Conservation (phyloP, 192 early-diverging fungal species). For the Backusella macrospora region DNA sequence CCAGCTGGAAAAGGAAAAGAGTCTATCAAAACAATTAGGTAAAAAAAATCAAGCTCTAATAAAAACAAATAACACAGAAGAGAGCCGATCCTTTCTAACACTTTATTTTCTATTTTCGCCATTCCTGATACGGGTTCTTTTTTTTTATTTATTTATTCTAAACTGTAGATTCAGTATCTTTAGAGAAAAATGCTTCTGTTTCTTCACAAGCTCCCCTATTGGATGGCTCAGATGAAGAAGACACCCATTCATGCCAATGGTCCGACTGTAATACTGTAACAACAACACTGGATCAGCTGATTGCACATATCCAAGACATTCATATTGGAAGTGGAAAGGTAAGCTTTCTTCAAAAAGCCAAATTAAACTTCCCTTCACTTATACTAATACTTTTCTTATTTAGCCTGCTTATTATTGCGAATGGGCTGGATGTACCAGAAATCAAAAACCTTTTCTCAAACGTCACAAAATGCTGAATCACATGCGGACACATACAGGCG, state of each 20-base stretch:
- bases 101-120: neutral
- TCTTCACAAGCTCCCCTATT: neutral
- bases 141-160: neutral
- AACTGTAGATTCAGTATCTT: neutral
- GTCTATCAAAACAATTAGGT: constrained; percentile 8
- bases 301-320: constrained; percentile 48
- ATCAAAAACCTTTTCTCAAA: constrained; percentile 65
- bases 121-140: neutral
- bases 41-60: constrained; percentile 6
- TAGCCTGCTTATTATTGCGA: constrained; percentile 51
- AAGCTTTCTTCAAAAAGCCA: neutral
- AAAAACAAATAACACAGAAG: constrained; percentile 1
- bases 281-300: constrained; percentile 30
- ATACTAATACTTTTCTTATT: neutral
- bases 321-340: constrained; percentile 61
- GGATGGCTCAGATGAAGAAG: constrained; percentile 16
- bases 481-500: constrained; percentile 72
- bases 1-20: constrained; percentile 32
- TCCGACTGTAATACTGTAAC: constrained; percentile 11
- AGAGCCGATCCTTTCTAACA: constrained; percentile 1
- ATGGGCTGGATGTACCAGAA: constrained; percentile 48
- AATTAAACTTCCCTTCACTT: neutral
- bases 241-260: constrained; percentile 18
- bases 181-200: neutral
- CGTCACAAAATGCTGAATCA: constrained; percentile 72